These are phyloP conservation scores for Boechera retrofracta DNA, from an alignment of 345 rosid genomes.

Conservation along the genomic window DNA sequence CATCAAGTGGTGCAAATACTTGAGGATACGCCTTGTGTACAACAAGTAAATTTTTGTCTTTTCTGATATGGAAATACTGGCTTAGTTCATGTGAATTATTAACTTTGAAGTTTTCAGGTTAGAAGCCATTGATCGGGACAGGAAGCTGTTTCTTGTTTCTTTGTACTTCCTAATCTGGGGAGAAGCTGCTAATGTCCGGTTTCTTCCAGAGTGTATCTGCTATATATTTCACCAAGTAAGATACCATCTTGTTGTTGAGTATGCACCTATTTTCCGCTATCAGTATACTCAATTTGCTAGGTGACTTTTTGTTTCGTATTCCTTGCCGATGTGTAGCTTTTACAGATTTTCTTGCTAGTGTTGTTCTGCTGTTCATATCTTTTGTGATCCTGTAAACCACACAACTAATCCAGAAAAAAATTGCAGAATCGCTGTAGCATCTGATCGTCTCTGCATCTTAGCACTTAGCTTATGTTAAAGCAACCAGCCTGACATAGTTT, in stretches of 20 bases:
- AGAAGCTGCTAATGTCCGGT: conserved; percentile 98
- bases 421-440: conserved; percentile 20
- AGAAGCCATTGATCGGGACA: conserved; percentile 85
- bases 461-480: conserved; percentile 26
- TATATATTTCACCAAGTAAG: conserved; percentile 97
- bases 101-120: conserved; percentile 53
- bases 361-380: conserved; percentile 21
- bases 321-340: conserved; percentile 16
- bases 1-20: conserved; percentile 96
- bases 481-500: conserved; percentile 20
- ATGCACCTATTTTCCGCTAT: conserved; percentile 18
- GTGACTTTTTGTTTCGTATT: neutral
- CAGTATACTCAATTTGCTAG: neutral
- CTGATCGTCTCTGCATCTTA: conserved; percentile 25
- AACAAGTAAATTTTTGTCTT: conserved; percentile 62
- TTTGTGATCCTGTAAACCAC: conserved; percentile 15
- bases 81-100: conserved; percentile 27
- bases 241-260: conserved; percentile 22
- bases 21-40: conserved; percentile 81
- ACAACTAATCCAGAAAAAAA: conserved; percentile 18
- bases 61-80: conserved; percentile 14
- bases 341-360: conserved; percentile 19
- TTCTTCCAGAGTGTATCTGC: conserved; percentile 98
- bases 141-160: conserved; percentile 91
- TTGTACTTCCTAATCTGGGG: conserved; percentile 97